These are phyloP conservation scores for Ogataea trehalophila DNA, from an alignment of 805 yeast species.

Conservation along the genomic window DNA sequence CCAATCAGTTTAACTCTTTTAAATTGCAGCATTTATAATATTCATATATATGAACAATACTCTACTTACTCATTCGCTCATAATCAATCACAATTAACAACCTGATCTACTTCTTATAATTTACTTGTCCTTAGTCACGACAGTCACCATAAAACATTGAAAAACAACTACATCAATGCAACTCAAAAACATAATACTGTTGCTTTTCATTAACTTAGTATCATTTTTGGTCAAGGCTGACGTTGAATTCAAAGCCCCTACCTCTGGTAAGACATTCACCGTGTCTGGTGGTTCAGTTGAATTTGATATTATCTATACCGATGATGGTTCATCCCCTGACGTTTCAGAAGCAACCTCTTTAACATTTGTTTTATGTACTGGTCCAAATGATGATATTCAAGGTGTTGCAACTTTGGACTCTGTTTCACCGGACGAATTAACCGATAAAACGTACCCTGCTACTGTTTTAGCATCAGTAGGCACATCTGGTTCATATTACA, in stretches of 20 bases:
- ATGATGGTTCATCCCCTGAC: slow-evolving; percentile 45
- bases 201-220: slow-evolving; percentile 2
- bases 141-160: too few species aligned
- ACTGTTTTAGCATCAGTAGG: slow-evolving; percentile 39
- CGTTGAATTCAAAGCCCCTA: slow-evolving; percentile 41
- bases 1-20: too few species aligned
- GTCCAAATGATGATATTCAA: slow-evolving; percentile 46
- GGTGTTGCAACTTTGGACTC: slow-evolving; percentile 32
- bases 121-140: too few species aligned
- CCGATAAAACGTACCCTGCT: slow-evolving; percentile 37
- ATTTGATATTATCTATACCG: slow-evolving; percentile 51
- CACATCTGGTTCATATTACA: slow-evolving; percentile 62
- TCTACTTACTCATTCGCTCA: too few species aligned
- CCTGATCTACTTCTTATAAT: too few species aligned
- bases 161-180: too few species aligned
- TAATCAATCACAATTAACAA: too few species aligned
- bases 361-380: slow-evolving; percentile 63
- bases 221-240: slow-evolving; percentile 34
- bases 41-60: too few species aligned
- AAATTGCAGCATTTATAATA: too few species aligned
- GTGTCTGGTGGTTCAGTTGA: slow-evolving; percentile 35
- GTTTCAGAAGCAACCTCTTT: slow-evolving; percentile 39
- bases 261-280: slow-evolving; percentile 33
- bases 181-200: neutral
- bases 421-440: slow-evolving; percentile 28